Conservation (phyloP, 1,284 basidiomycete species). For the Coniferiporia weirii region DNA sequence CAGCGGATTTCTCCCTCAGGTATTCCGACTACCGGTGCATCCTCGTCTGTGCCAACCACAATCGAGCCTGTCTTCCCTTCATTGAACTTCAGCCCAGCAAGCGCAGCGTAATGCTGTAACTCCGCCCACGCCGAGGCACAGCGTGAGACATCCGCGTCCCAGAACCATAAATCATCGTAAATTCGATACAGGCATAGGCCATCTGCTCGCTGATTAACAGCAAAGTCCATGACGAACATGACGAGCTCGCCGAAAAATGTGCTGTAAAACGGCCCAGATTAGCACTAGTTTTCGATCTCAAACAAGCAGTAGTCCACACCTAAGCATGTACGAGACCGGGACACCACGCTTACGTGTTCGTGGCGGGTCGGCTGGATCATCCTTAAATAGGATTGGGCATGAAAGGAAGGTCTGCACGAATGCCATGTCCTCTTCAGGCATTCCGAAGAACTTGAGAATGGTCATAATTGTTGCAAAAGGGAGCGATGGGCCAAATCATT, state of each 20-base stretch:
- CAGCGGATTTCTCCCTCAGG: constrained; percentile 35
- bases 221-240: constrained; percentile 40
- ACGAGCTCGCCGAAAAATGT: constrained; percentile 34
- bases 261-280: constrained; percentile 10
- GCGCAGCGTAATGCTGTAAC: constrained; percentile 32
- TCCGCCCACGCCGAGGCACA: constrained; percentile 34
- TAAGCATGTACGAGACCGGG: constrained; percentile 27
- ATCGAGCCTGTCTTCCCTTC: constrained; percentile 35
- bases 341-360: constrained; percentile 18
- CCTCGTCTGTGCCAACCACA: constrained; percentile 24
- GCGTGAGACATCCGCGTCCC: constrained; percentile 29
- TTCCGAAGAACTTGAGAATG: constrained; percentile 35
- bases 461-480: constrained; percentile 36
- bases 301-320: background rate
- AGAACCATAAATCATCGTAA: constrained; percentile 40
- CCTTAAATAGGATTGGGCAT: constrained; percentile 21
- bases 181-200: constrained; percentile 37
- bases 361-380: constrained; percentile 6
- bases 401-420: constrained; percentile 36
- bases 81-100: constrained; percentile 35
- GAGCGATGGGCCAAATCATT: constrained; percentile 43
- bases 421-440: constrained; percentile 31
- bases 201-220: constrained; percentile 35
- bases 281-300: background rate
- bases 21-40: constrained; percentile 21